A percentile compares a stretch with the other conserved stretches of the same genome.
Evolutionary conservation across 2,329 filamentous ascomycete genomes (phyloP).

Genomic region (Monosporascus sp.): DNA sequence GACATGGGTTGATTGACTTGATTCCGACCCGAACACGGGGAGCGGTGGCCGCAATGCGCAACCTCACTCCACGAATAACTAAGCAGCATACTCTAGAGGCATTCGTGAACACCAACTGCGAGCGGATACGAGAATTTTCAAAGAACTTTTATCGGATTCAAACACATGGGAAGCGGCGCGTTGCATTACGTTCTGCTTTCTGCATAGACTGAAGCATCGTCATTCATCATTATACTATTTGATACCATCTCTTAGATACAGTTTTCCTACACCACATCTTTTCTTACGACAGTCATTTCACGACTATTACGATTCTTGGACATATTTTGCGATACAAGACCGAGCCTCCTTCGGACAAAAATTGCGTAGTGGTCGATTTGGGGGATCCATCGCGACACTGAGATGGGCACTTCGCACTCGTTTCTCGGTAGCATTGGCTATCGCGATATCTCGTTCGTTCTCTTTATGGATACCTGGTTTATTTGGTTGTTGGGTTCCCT

Average conservation of each 20-base stretch:
- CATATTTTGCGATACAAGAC: slow-evolving; percentile 24
- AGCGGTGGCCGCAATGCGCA: no score
- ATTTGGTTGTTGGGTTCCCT: not conserved
- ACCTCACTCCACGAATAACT: no score
- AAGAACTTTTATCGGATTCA: not conserved
- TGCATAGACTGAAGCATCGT: slow-evolving; percentile 10
- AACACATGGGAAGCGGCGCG: not conserved
- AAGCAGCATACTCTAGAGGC: no score
- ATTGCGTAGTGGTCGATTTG: slow-evolving; percentile 10
- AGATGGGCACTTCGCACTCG: not conserved
- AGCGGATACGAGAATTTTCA: not conserved
- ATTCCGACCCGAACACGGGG: no score
- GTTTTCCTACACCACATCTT: slow-evolving; percentile 6
- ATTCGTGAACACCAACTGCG: no score
- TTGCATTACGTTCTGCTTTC: not conserved
- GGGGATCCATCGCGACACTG: slow-evolving; percentile 1
- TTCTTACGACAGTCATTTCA: slow-evolving; percentile 17
- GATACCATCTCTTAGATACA: slow-evolving; percentile 18
- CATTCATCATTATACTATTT: slow-evolving; percentile 2
- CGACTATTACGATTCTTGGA: slow-evolving; percentile 26
- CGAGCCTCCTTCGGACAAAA: slow-evolving; percentile 9
- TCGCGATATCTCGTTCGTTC: not conserved
- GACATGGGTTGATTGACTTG: slow-evolving; percentile 20
- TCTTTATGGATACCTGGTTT: not conserved
- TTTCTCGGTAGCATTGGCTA: not conserved